phyloP scores from a whole-genome alignment of 2,329 filamentous ascomycete genomes.

The Volutella citrinella region DNA sequence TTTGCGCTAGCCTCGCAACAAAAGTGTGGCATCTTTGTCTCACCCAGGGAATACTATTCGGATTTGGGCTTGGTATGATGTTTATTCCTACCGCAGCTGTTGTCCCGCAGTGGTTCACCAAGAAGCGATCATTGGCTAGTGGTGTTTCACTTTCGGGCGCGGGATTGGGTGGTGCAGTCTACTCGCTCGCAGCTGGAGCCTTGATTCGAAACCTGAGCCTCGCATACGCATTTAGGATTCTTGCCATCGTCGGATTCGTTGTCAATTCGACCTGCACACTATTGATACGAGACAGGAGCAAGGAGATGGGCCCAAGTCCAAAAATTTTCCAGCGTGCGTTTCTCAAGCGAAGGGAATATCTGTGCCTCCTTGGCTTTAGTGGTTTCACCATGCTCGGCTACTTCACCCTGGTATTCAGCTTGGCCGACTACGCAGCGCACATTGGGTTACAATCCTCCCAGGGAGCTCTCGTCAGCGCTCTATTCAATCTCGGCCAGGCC shows the following conservation, averaged over 20 bases:
- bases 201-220: slow-evolving; percentile 54
- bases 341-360: slow-evolving; percentile 46
- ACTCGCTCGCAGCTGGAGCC: slow-evolving; percentile 28
- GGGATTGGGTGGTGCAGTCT: slow-evolving; percentile 34
- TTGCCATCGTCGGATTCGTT: slow-evolving; percentile 43
- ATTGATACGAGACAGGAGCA: slow-evolving; percentile 53
- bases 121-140: slow-evolving; percentile 53
- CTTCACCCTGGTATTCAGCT: slow-evolving; percentile 60
- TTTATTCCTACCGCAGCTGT: slow-evolving; percentile 56
- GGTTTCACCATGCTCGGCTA: slow-evolving; percentile 64
- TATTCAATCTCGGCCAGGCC: slow-evolving; percentile 62
- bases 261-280: slow-evolving; percentile 54
- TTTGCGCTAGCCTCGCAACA: slow-evolving; percentile 50
- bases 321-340: slow-evolving; percentile 12
- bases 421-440: slow-evolving; percentile 59
- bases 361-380: slow-evolving; percentile 57
- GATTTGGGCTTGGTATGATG: slow-evolving; percentile 58
- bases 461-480: slow-evolving; percentile 57
- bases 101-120: slow-evolving; percentile 60
- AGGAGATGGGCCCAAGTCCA: background rate
- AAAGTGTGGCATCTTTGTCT: slow-evolving; percentile 60
- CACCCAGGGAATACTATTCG: slow-evolving; percentile 57
- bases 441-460: slow-evolving; percentile 59
- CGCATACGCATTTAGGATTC: slow-evolving; percentile 54
- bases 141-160: slow-evolving; percentile 52